phyloP scores from a whole-genome alignment of 495 filamentous ascomycete genomes.

The Daldinia decipiens region DNA sequence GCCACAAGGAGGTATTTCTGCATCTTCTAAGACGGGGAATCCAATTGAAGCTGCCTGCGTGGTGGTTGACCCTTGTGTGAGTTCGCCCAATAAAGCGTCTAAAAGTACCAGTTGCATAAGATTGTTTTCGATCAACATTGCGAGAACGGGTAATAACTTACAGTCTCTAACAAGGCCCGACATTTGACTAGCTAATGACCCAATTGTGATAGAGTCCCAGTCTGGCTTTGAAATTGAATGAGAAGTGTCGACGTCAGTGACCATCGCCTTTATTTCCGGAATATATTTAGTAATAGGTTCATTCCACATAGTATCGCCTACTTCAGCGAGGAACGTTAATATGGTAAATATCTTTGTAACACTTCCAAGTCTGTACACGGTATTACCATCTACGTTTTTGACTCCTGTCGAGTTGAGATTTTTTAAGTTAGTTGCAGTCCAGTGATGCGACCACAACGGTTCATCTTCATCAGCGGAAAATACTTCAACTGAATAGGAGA shows the following conservation, averaged over 20 bases:
- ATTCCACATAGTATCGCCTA: slow-evolving; percentile 52
- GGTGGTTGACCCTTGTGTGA: slow-evolving; percentile 51
- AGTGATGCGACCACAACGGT: slow-evolving; percentile 59
- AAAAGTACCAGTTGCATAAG: slow-evolving; percentile 22
- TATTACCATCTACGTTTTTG: slow-evolving; percentile 53
- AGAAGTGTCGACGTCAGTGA: slow-evolving; percentile 53
- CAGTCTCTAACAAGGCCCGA: slow-evolving; percentile 61
- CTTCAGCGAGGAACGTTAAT: slow-evolving; percentile 54
- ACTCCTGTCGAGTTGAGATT: slow-evolving; percentile 53
- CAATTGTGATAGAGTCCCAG: slow-evolving; percentile 67
- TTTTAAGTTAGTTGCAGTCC: slow-evolving; percentile 56
- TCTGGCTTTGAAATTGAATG: slow-evolving; percentile 53
- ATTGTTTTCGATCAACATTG: neutral
- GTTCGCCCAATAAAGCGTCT: slow-evolving; percentile 56
- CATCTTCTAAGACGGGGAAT: slow-evolving; percentile 51
- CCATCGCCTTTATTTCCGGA: slow-evolving; percentile 60
- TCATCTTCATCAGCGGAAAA: slow-evolving; percentile 56
- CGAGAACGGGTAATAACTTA: slow-evolving; percentile 22
- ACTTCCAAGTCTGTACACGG: slow-evolving; percentile 61
- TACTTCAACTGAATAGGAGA: slow-evolving; percentile 61
- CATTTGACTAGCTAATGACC: slow-evolving; percentile 63
- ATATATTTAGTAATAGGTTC: slow-evolving; percentile 61
- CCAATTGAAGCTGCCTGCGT: slow-evolving; percentile 42
- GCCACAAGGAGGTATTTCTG: slow-evolving; percentile 58
- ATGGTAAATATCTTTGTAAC: slow-evolving; percentile 62